phyloP scores from a whole-genome alignment of 768 basidiomycete genomes.

The Cubamyces sp. region DNA sequence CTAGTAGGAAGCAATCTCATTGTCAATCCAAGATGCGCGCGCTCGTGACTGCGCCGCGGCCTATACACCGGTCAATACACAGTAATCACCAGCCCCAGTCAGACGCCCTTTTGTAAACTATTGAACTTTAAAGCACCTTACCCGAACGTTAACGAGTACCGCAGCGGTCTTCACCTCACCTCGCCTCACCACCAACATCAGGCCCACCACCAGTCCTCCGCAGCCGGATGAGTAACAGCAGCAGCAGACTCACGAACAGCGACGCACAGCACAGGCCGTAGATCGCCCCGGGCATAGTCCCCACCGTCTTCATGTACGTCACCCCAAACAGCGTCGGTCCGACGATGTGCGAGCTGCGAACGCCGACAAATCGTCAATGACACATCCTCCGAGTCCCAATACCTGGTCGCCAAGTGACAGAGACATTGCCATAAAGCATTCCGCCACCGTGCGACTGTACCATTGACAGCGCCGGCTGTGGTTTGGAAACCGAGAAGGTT shows the following conservation, averaged over 20 bases:
- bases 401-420: not conserved
- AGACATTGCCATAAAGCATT: too few species aligned
- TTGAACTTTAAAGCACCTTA: too few species aligned
- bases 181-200: not conserved
- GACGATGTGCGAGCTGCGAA: constrained; percentile 63
- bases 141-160: not conserved
- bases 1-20: too few species aligned
- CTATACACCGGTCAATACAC: not conserved
- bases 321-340: constrained; percentile 76
- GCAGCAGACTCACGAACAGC: constrained; percentile 12
- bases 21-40: too few species aligned
- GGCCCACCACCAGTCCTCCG: not conserved
- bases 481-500: not conserved
- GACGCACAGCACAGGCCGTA: constrained; percentile 34
- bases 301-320: constrained; percentile 77
- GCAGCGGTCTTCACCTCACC: not conserved
- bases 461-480: too few species aligned
- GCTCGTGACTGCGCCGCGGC: too few species aligned
- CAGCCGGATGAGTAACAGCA: constrained; percentile 19
- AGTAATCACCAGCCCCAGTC: too few species aligned
- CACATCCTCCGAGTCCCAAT: not conserved
- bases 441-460: too few species aligned
- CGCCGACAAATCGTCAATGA: not conserved
- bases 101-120: too few species aligned
- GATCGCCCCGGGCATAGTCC: constrained; percentile 66